These are phyloP conservation scores for Lipomyces yamanashiensis DNA, from an alignment of 805 yeast species.

Conservation along the genomic window DNA sequence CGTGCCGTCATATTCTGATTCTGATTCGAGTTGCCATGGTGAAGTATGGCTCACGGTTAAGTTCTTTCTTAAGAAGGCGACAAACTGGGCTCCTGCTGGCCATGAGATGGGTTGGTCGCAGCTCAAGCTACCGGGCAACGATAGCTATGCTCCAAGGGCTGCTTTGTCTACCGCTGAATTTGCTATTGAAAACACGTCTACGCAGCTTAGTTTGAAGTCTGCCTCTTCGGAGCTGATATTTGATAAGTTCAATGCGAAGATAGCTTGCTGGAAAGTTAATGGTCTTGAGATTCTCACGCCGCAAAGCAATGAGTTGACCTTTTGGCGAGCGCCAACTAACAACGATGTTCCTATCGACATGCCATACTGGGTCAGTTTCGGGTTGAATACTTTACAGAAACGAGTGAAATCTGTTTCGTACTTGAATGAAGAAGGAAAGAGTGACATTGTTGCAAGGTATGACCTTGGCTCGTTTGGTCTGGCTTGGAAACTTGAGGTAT, in stretches of 20 bases:
- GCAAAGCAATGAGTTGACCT: constrained; percentile 28
- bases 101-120: constrained; percentile 44
- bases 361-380: constrained; percentile 43
- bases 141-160: background rate
- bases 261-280: constrained; percentile 21
- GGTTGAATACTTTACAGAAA: constrained; percentile 39
- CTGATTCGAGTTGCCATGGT: background rate
- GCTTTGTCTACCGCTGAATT: background rate
- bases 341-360: constrained; percentile 42
- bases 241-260: constrained; percentile 14
- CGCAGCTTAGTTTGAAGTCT: background rate
- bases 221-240: constrained; percentile 7
- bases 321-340: constrained; percentile 46
- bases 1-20: background rate
- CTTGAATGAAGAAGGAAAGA: background rate
- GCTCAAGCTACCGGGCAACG: background rate
- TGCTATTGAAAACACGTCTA: background rate
- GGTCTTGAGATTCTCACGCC: constrained; percentile 13
- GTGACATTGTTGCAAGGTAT: constrained; percentile 30
- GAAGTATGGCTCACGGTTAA: constrained; percentile 29
- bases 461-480: constrained; percentile 41
- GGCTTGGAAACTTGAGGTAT: constrained; percentile 42
- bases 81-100: constrained; percentile 38
- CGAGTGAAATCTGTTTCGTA: background rate
- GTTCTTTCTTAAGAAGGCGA: constrained; percentile 22